Evolutionary conservation across 2,329 filamentous ascomycete genomes (phyloP).

Genomic region (Cercospora brassicicola): DNA sequence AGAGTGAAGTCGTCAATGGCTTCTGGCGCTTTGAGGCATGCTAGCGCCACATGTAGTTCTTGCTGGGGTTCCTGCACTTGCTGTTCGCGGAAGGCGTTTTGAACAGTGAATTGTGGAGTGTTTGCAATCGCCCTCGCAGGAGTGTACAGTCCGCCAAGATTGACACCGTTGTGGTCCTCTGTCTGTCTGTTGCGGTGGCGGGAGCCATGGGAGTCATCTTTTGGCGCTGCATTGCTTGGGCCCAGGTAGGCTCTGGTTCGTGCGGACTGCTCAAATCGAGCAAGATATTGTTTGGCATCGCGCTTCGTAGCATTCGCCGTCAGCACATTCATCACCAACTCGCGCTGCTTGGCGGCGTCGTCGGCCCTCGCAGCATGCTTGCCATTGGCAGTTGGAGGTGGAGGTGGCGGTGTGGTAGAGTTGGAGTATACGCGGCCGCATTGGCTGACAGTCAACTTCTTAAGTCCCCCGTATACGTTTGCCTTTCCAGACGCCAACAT

Average conservation of each 20-base stretch:
- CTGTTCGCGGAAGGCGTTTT: slow-evolving; percentile 43
- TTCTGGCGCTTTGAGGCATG: slow-evolving; percentile 78
- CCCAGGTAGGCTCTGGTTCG: slow-evolving; percentile 43
- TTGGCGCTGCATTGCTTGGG: slow-evolving; percentile 23
- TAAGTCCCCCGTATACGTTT: slow-evolving; percentile 34
- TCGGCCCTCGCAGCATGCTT: slow-evolving; percentile 27
- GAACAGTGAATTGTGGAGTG: slow-evolving; percentile 61
- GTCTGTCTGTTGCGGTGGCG: slow-evolving; percentile 28
- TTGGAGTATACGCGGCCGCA: slow-evolving; percentile 21
- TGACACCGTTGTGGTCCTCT: slow-evolving; percentile 54
- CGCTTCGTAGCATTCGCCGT: slow-evolving; percentile 88
- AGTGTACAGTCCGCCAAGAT: slow-evolving; percentile 62
- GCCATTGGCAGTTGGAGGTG: slow-evolving; percentile 22
- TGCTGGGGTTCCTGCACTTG: slow-evolving; percentile 40
- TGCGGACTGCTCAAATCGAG: slow-evolving; percentile 67
- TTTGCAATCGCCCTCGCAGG: slow-evolving; percentile 59
- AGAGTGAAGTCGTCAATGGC: slow-evolving; percentile 67
- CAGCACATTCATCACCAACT: slow-evolving; percentile 82
- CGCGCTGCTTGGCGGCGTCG: slow-evolving; percentile 42
- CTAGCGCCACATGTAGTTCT: slow-evolving; percentile 73
- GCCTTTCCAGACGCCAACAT: slow-evolving; percentile 41
- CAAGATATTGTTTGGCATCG: slow-evolving; percentile 87
- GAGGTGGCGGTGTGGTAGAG: slow-evolving; percentile 8
- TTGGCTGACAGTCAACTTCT: slow-evolving; percentile 18
- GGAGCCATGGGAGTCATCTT: slow-evolving; percentile 28